Conservation (phyloP, 225 moss, liverwort and hornwort genomes). For the Sphagnum tenellum region DNA sequence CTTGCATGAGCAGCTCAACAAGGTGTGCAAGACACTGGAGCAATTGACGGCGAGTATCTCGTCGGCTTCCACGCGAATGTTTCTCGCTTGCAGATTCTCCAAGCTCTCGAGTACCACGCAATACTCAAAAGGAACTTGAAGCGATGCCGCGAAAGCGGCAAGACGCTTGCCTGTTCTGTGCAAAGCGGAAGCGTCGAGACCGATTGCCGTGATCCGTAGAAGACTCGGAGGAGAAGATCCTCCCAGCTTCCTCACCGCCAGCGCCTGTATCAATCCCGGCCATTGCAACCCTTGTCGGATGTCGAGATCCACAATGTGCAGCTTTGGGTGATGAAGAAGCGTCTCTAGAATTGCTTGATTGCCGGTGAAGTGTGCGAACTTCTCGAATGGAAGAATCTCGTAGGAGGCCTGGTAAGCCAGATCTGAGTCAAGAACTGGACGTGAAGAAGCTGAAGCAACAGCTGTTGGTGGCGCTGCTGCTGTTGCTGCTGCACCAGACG, state of each 20-base stretch:
- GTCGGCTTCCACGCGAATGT: constrained; percentile 18
- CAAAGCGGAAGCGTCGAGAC: constrained; percentile 6
- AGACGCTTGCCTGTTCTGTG: constrained; percentile 15
- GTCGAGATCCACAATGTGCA: constrained; percentile 30
- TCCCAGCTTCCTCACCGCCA: constrained; percentile 13
- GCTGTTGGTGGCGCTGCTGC: background rate
- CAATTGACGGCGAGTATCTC: constrained; percentile 33
- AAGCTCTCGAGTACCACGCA: constrained; percentile 9
- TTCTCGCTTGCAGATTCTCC: constrained; percentile 10
- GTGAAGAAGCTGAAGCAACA: background rate
- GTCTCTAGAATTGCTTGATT: constrained; percentile 26
- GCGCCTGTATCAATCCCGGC: constrained; percentile 17
- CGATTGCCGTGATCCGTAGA: constrained; percentile 24
- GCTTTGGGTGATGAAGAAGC: constrained; percentile 12
- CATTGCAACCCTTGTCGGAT: constrained; percentile 26
- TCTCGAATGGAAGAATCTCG: constrained; percentile 17
- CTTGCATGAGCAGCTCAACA: constrained; percentile 11
- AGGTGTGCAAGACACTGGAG: constrained; percentile 21
- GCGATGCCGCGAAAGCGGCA: constrained; percentile 6
- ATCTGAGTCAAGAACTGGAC: constrained; percentile 2
- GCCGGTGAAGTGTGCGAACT: constrained; percentile 25
- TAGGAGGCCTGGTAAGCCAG: constrained; percentile 12
- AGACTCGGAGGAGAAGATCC: constrained; percentile 4
- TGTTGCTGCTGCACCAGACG: background rate
- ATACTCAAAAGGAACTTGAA: constrained; percentile 16